Conservation (phyloP, 2,329 filamentous ascomycete species). For the Pestalotiopsis sp. region DNA sequence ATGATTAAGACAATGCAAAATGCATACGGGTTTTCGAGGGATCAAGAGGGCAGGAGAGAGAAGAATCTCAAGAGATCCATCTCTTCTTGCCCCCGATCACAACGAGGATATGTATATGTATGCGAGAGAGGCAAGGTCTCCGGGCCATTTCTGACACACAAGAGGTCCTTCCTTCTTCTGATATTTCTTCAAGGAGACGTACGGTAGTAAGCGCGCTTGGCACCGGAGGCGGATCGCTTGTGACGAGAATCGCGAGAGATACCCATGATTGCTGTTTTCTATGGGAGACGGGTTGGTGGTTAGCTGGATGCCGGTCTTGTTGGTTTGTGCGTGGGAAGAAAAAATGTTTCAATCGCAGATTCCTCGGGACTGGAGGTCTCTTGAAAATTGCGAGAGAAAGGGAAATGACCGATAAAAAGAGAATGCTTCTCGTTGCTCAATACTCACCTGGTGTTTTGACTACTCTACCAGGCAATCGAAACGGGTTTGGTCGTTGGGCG, state of each 20-base stretch:
- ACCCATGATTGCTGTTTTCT: slow-evolving; percentile 88
- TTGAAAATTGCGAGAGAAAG: not conserved
- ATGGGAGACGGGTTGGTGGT: not conserved
- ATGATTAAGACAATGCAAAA: slow-evolving; percentile 47
- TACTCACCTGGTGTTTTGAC: slow-evolving; percentile 12
- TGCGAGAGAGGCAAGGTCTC: slow-evolving; percentile 18
- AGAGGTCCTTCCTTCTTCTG: slow-evolving; percentile 2
- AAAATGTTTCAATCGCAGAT: not conserved
- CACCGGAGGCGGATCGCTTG: slow-evolving; percentile 99
- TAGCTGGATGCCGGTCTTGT: not conserved
- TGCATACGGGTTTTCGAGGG: slow-evolving; percentile 69
- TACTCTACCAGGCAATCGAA: slow-evolving; percentile 13
- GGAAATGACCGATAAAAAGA: not conserved
- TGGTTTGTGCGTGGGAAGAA: not conserved
- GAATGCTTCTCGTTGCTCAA: not conserved
- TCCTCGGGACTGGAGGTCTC: not conserved
- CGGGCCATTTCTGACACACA: slow-evolving; percentile 18
- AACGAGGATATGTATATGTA: slow-evolving; percentile 3
- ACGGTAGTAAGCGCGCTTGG: slow-evolving; percentile 94
- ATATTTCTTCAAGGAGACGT: slow-evolving; percentile 46
- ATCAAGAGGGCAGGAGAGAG: slow-evolving; percentile 1
- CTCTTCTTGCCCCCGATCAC: not conserved
- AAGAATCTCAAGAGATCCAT: not conserved
- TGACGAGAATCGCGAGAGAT: slow-evolving; percentile 99
- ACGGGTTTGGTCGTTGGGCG: slow-evolving; percentile 8